Conservation (phyloP, 345 rosid genomes). For the Heritiera fomes region DNA sequence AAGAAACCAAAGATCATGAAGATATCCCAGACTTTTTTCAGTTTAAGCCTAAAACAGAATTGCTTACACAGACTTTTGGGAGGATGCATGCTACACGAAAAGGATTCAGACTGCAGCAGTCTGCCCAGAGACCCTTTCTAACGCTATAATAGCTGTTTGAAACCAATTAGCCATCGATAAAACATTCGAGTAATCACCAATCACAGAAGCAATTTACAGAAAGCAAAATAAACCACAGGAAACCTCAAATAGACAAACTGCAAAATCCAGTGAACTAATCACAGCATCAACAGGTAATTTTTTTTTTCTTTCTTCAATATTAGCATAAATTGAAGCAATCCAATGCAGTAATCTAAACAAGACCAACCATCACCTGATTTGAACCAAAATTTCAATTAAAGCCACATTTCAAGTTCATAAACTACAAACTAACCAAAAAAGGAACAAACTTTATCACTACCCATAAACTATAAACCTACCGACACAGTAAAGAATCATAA, state of each 20-base stretch:
- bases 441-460: conserved; percentile 10
- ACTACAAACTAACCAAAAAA: not conserved
- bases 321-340: not conserved
- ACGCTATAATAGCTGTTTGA: not conserved
- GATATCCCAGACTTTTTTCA: not conserved
- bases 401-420: not conserved
- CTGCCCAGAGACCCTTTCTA: not conserved
- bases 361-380: not conserved
- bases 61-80: not conserved
- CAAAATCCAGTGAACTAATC: not conserved
- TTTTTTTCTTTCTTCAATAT: not conserved
- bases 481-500: conserved; percentile 12
- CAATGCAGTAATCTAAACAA: not conserved
- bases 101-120: not conserved
- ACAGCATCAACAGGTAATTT: not conserved
- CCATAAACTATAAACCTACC: not conserved
- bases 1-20: conserved; percentile 2
- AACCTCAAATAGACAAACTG: not conserved
- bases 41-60: not conserved
- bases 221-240: not conserved
- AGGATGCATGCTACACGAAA: not conserved
- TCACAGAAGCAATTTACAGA: not conserved
- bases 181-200: not conserved
- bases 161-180: not conserved
- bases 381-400: not conserved